Conservation (phyloP, 2,329 filamentous ascomycete species). For the Scedosporium boydii region DNA sequence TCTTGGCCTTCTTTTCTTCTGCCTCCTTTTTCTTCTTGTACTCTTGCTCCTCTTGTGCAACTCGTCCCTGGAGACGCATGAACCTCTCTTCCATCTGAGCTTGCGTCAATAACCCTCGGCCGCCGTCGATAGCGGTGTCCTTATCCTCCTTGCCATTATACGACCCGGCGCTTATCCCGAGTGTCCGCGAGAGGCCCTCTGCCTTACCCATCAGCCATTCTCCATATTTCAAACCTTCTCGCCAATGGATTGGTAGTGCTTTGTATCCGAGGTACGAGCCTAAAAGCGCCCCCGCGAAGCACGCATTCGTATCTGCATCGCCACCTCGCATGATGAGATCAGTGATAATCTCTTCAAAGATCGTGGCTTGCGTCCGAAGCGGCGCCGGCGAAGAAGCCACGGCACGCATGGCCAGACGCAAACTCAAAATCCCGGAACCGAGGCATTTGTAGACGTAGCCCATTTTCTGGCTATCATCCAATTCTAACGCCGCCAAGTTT, state of each 20-base stretch:
- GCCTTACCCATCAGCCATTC: slow-evolving; percentile 35
- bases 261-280: slow-evolving; percentile 38
- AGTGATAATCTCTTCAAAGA: slow-evolving; percentile 38
- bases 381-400: slow-evolving; percentile 10
- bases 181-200: slow-evolving; percentile 26
- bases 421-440: slow-evolving; percentile 33
- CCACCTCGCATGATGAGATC: slow-evolving; percentile 41
- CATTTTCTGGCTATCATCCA: slow-evolving; percentile 35
- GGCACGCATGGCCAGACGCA: slow-evolving; percentile 32
- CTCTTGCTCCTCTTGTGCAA: slow-evolving; percentile 19
- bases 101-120: slow-evolving; percentile 25
- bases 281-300: slow-evolving; percentile 39
- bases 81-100: slow-evolving; percentile 25
- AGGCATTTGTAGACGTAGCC: slow-evolving; percentile 47
- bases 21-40: slow-evolving; percentile 15
- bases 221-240: slow-evolving; percentile 32
- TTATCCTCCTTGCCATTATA: slow-evolving; percentile 25
- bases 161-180: slow-evolving; percentile 24
- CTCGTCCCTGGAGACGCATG: slow-evolving; percentile 21
- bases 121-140: slow-evolving; percentile 32
- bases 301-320: slow-evolving; percentile 45
- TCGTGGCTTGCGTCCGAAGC: slow-evolving; percentile 12
- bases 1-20: slow-evolving; percentile 11
- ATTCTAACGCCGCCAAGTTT: slow-evolving; percentile 26
- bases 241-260: slow-evolving; percentile 37